Percentiles rank a stretch among this genome's conserved stretches.
Evolutionary conservation across 192 early-diverging fungal species (phyloP).

Genomic region (Coemansia sp.): DNA sequence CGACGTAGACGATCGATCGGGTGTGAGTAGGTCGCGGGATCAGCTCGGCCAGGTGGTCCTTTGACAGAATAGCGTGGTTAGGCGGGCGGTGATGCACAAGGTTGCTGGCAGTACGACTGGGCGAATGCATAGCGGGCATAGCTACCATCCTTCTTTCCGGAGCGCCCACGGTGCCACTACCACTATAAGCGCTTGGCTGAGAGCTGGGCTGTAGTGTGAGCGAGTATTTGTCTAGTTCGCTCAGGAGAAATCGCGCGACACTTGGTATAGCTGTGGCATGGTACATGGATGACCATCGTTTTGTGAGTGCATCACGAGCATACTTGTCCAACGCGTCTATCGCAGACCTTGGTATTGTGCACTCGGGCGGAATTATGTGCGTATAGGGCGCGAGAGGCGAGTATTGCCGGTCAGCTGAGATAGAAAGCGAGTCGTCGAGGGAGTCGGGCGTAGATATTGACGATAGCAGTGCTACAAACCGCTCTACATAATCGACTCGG

Average conservation of each 20-base stretch:
- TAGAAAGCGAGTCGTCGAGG: conserved; percentile 21
- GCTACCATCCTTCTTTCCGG: background rate
- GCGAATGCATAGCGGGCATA: background rate
- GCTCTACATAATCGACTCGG: conserved; percentile 4
- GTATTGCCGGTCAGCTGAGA: conserved; percentile 24
- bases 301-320: conserved; percentile 21
- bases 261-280: conserved; percentile 2
- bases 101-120: conserved; percentile 12
- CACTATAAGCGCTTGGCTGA: background rate
- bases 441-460: conserved; percentile 1
- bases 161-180: too few relatives aligned
- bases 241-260: conserved; percentile 19
- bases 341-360: conserved; percentile 20
- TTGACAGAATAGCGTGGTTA: conserved; percentile 38
- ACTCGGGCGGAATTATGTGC: conserved; percentile 15
- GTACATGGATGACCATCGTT: conserved; percentile 44
- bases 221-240: conserved; percentile 6
- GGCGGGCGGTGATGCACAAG: conserved; percentile 34
- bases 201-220: conserved; percentile 6
- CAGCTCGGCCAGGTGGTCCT: conserved; percentile 44
- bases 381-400: conserved; percentile 25
- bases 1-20: conserved; percentile 29
- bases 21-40: conserved; percentile 21
- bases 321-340: conserved; percentile 31
- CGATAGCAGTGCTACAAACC: conserved; percentile 11